These are phyloP conservation scores for Margaritispora aquatica DNA, from an alignment of 495 filamentous ascomycete species.

Conservation along the genomic window DNA sequence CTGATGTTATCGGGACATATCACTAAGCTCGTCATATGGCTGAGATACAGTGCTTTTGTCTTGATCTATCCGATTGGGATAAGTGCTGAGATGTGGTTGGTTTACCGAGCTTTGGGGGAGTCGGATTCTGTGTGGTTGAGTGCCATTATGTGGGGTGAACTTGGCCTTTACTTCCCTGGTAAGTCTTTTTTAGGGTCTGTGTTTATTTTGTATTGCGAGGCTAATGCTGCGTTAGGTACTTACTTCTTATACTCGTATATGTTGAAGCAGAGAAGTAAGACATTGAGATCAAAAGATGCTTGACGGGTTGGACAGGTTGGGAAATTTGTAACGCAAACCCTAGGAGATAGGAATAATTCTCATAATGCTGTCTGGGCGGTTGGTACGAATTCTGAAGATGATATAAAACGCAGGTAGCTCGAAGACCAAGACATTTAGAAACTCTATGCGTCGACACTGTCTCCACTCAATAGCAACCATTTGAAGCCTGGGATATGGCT, in stretches of 20 bases:
- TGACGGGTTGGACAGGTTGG: not conserved
- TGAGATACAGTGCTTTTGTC: conserved; percentile 1
- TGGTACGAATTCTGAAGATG: no score
- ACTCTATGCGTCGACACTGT: no score
- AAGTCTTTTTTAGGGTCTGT: not conserved
- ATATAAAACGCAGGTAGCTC: no score
- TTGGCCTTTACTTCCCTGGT: conserved; percentile 1
- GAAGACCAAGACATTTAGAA: no score
- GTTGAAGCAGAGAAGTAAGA: conserved; percentile 2
- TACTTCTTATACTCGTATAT: conserved; percentile 2
- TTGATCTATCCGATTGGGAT: conserved; percentile 2
- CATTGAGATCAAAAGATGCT: not conserved
- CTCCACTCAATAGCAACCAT: no score
- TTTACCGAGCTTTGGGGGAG: not conserved
- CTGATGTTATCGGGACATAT: not conserved
- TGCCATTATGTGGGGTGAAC: not conserved
- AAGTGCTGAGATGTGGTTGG: conserved; percentile 1
- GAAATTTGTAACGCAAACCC: no score
- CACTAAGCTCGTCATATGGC: not conserved
- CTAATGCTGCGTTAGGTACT: not conserved
- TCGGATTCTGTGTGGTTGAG: not conserved
- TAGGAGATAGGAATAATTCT: no score
- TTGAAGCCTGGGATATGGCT: no score
- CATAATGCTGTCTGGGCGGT: no score
- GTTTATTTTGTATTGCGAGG: not conserved